Evolutionary conservation across 495 filamentous ascomycete species (phyloP), one percentile per base, ranked within the genome.

Genomic region (Ramalina intermedia): DNA sequence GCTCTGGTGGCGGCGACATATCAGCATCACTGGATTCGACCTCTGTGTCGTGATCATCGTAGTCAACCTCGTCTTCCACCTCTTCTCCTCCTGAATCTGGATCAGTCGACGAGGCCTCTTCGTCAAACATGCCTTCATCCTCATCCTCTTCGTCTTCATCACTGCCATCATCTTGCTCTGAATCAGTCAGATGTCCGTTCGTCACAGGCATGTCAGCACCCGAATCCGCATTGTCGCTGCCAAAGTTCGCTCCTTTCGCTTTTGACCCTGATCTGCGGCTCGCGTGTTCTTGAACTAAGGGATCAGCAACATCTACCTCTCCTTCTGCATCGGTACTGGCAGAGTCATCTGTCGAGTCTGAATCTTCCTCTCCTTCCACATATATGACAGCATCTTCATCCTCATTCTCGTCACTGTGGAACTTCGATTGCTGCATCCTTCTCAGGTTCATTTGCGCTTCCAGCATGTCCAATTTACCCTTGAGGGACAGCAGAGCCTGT

Each of bases 391-490:
- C 81, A 12, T 85, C 82, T 17, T 80, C 65, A 51, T 77, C 70
- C 56, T 71, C 52, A 43, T 54, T 65, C 29, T 70, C 71, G 59
- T 64, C 26, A 65, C 64, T 14, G 64, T 62, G 54, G 63, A 57
- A 55, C 42, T 43, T 55, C 48, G 43, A 56, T 53, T 75, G 73
- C 60, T 85, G 72, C 16, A 69, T 71, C 49, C 79, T 78, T 26
- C 91, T 71, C 52, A 94, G 64, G 52, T 87, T 77, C 48, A 95
- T 75, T 63, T 98, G 91, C 11, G 87, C 81, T 48, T 87, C 77
- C 41, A 94, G 68, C 78, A 96, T 82, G 60, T 96, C 90, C 9
- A 96, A 74, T 60, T 91, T 89, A 13, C 89, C 89, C 67, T 94
- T 93, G 23, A 98, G 72, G n/a, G 85, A 70, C 20, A 96, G 70